These are phyloP conservation scores for Ceratocystiopsis brevicomis DNA, from an alignment of 2,329 filamentous ascomycete species.

Conservation along the genomic window DNA sequence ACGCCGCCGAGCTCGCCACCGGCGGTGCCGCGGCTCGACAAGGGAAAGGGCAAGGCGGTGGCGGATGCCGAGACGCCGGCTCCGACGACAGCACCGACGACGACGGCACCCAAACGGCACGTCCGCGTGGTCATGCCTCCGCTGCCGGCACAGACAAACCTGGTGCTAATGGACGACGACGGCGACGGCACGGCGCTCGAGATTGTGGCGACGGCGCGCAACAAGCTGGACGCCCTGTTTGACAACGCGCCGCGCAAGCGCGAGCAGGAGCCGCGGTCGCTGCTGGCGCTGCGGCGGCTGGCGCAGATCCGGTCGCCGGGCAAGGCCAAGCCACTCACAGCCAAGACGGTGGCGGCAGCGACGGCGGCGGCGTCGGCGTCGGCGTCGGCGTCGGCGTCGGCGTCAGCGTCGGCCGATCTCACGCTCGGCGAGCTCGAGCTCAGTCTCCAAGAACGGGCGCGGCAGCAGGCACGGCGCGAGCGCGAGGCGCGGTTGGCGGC, in stretches of 20 bases:
- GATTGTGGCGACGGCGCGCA: slow-evolving; percentile 31
- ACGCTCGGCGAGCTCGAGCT: slow-evolving; percentile 36
- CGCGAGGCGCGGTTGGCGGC: slow-evolving; percentile 59
- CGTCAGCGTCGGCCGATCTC: slow-evolving; percentile 16
- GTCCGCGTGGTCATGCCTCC: slow-evolving; percentile 27
- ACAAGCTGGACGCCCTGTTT: slow-evolving; percentile 44
- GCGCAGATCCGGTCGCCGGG: slow-evolving; percentile 49
- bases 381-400: no score
- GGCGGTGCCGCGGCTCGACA: neutral
- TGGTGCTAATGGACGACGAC: slow-evolving; percentile 22
- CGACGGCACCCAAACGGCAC: slow-evolving; percentile 22
- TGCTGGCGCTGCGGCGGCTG: slow-evolving; percentile 52
- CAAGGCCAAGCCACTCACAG: slow-evolving; percentile 11
- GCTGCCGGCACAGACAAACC: slow-evolving; percentile 19
- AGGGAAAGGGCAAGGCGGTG: slow-evolving; percentile 23
- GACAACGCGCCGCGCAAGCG: slow-evolving; percentile 46
- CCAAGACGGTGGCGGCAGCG: slow-evolving; percentile 7
- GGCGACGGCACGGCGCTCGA: slow-evolving; percentile 42
- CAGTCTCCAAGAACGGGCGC: slow-evolving; percentile 45
- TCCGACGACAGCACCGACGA: neutral
- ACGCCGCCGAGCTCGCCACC: no score
- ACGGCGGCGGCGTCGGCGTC: no score
- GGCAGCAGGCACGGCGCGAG: slow-evolving; percentile 61
- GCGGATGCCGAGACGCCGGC: slow-evolving; percentile 11
- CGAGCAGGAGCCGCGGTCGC: slow-evolving; percentile 40